Percentiles rank a stretch among this genome's conserved stretches.
These are phyloP conservation scores for Pleurotus platypus DNA, from an alignment of 768 basidiomycete genomes.

Conservation along the genomic window DNA sequence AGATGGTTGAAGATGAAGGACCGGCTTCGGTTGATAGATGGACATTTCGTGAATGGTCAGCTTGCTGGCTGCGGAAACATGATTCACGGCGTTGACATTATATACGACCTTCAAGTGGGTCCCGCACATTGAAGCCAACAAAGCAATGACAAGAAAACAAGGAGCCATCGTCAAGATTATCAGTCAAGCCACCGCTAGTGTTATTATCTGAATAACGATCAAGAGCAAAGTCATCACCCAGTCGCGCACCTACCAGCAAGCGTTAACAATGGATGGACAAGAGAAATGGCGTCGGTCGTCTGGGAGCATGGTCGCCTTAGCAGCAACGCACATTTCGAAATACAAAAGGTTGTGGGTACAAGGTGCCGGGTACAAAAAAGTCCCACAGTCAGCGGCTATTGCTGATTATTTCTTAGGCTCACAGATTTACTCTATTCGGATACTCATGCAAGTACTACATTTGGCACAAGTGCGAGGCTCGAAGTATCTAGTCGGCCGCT, in stretches of 20 bases:
- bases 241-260: not conserved
- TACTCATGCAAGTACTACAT: not conserved
- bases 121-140: slow-evolving; percentile 4
- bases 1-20: slow-evolving; percentile 4
- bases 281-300: slow-evolving; percentile 1
- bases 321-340: not conserved
- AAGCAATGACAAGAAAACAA: slow-evolving; percentile 5
- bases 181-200: not conserved
- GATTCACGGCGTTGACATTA: not conserved
- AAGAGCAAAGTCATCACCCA: not conserved
- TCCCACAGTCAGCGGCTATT: not conserved
- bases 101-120: slow-evolving; percentile 6
- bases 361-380: not conserved
- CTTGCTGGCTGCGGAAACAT: slow-evolving; percentile 6
- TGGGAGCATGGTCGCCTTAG: slow-evolving; percentile 4
- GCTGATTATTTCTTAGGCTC: not conserved
- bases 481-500: slow-evolving; percentile 29
- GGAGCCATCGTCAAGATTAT: slow-evolving; percentile 1
- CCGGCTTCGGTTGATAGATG: slow-evolving; percentile 6
- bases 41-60: slow-evolving; percentile 4
- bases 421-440: not conserved
- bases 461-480: not conserved
- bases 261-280: not conserved
- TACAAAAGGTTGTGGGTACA: not conserved
- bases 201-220: slow-evolving; percentile 2